These are phyloP conservation scores for Exidia glandulosa DNA, from an alignment of 768 basidiomycete genomes.

Conservation along the genomic window DNA sequence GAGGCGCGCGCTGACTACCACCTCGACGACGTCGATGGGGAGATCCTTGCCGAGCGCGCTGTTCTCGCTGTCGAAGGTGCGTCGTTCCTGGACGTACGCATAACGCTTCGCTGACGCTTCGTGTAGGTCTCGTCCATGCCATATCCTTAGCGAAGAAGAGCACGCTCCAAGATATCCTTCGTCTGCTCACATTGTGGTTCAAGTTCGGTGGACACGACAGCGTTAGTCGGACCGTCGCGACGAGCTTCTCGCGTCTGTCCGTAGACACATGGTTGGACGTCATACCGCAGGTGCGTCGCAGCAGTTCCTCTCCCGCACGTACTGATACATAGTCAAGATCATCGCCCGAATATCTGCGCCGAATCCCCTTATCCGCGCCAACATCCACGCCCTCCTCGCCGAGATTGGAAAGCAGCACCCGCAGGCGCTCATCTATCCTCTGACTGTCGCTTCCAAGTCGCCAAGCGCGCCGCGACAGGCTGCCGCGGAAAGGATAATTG, in stretches of 20 bases:
- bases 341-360: constrained; percentile 40
- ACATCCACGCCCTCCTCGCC: constrained; percentile 31
- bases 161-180: constrained; percentile 35
- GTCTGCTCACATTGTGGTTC: constrained; percentile 40
- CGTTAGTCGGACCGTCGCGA: constrained; percentile 29
- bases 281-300: constrained; percentile 31
- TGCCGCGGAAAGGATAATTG: constrained; percentile 30
- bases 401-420: constrained; percentile 38
- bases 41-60: background rate
- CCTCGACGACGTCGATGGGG: constrained; percentile 14
- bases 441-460: constrained; percentile 38
- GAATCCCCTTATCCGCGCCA: constrained; percentile 24
- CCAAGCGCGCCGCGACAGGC: constrained; percentile 28
- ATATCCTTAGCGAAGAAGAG: constrained; percentile 33
- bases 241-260: constrained; percentile 31
- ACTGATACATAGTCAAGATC: constrained; percentile 20
- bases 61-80: background rate
- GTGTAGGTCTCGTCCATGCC: constrained; percentile 31
- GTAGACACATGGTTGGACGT: constrained; percentile 43
- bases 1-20: constrained; percentile 18
- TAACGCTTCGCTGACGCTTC: constrained; percentile 10
- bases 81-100: background rate
- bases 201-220: constrained; percentile 33
- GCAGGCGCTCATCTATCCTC: constrained; percentile 35
- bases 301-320: background rate